phyloP scores from a whole-genome alignment of 1,284 basidiomycete species.

The Sparassis latifolia region DNA sequence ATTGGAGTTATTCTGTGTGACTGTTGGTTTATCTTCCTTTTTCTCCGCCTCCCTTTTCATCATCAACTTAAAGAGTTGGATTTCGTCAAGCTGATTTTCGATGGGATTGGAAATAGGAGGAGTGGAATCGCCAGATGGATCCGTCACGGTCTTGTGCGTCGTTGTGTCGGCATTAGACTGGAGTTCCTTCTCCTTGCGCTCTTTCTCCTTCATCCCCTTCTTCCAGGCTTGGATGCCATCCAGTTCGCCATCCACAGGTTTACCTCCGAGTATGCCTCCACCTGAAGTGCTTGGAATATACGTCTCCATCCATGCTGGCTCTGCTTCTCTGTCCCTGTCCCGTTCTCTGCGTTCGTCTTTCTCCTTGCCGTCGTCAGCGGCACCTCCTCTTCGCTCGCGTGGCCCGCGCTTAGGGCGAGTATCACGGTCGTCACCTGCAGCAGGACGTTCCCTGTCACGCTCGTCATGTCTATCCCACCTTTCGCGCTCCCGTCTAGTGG shows the following conservation, averaged over 20 bases:
- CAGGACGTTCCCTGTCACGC: slow-evolving; percentile 55
- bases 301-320: slow-evolving; percentile 91
- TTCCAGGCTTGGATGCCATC: slow-evolving; percentile 90
- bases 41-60: slow-evolving; percentile 81
- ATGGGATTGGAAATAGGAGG: background rate
- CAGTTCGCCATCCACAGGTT: slow-evolving; percentile 55
- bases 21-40: slow-evolving; percentile 37
- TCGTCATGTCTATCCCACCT: slow-evolving; percentile 24
- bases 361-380: slow-evolving; percentile 49
- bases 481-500: slow-evolving; percentile 38
- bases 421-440: slow-evolving; percentile 60
- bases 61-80: slow-evolving; percentile 79
- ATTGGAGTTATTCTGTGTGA: background rate
- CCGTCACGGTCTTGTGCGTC: slow-evolving; percentile 24
- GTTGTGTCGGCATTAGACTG: slow-evolving; percentile 17
- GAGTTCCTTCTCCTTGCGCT: slow-evolving; percentile 45
- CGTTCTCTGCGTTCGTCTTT: slow-evolving; percentile 41
- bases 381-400: slow-evolving; percentile 49
- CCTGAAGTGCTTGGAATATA: slow-evolving; percentile 59
- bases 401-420: slow-evolving; percentile 46
- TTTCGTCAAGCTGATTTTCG: slow-evolving; percentile 61
- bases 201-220: slow-evolving; percentile 80
- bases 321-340: slow-evolving; percentile 67
- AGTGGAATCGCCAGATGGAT: slow-evolving; percentile 2
- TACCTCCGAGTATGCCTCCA: slow-evolving; percentile 58